Conservation (phyloP, 306 rosid species). For the Begonia fuchsioides region DNA sequence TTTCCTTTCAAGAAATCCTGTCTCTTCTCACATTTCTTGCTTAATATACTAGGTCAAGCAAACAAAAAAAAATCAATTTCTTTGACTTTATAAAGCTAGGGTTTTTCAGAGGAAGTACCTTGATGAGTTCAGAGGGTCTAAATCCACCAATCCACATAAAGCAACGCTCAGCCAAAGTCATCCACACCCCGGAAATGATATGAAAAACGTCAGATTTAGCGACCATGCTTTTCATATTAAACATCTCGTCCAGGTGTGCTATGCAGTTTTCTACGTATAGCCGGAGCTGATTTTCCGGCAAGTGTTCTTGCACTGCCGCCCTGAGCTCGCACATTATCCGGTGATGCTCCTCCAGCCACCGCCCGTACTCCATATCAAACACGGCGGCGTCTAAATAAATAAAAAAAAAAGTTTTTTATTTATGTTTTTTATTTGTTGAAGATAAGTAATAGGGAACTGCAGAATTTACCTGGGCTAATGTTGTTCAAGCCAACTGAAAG, state of each 20-base stretch:
- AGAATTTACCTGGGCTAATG: background rate
- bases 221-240: constrained; percentile 56
- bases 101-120: constrained; percentile 29
- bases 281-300: constrained; percentile 68
- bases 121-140: constrained; percentile 82
- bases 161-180: constrained; percentile 86
- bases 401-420: too few species aligned
- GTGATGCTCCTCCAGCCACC: constrained; percentile 88
- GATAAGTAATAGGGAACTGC: too few species aligned
- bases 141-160: constrained; percentile 96
- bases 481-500: background rate
- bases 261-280: constrained; percentile 55
- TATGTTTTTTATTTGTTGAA: too few species aligned
- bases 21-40: too few species aligned
- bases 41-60: too few species aligned
- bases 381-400: constrained; percentile 47
- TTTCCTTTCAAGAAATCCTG: too few species aligned
- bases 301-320: constrained; percentile 78
- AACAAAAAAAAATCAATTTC: too few species aligned
- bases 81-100: background rate
- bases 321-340: constrained; percentile 68
- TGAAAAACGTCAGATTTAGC: constrained; percentile 74
- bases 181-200: constrained; percentile 86
- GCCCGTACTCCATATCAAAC: constrained; percentile 69
- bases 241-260: constrained; percentile 54